These are phyloP conservation scores for Monocercomonoides exilis DNA, from an alignment of 78 protist genomes.

Conservation along the genomic window DNA sequence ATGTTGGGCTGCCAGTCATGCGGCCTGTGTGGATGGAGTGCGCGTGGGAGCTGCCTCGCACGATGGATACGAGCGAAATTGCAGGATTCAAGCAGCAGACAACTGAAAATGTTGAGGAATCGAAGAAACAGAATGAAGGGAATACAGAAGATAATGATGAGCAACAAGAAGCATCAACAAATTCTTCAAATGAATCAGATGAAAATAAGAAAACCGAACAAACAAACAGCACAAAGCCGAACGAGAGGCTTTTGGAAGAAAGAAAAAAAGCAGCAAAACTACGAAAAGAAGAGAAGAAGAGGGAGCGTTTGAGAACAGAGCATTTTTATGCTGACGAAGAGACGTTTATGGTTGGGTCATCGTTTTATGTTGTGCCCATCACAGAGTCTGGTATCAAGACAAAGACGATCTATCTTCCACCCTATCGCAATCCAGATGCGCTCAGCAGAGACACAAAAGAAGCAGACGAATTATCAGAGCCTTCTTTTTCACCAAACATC, in stretches of 20 bases:
- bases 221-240: background rate
- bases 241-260: no score
- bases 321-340: background rate
- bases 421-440: no score
- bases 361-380: slow-evolving; percentile 58
- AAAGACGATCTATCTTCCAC: slow-evolving; percentile 41
- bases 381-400: background rate
- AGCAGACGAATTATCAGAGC: background rate
- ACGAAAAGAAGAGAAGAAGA: slow-evolving; percentile 26
- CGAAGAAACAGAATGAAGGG: no score
- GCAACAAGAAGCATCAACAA: background rate
- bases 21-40: slow-evolving; percentile 31
- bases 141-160: no score
- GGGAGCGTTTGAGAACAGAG: slow-evolving; percentile 52
- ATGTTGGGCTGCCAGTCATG: slow-evolving; percentile 68
- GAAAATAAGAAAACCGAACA: background rate
- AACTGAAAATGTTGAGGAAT: no score
- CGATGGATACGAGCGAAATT: background rate
- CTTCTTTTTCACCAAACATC: background rate
- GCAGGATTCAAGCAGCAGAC: no score
- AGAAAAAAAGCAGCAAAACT: no score
- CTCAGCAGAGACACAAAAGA: no score
- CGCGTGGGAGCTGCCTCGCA: background rate
- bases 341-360: slow-evolving; percentile 48
- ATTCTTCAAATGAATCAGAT: background rate